These are phyloP conservation scores for Barnettozyma hawaiiensis DNA, from an alignment of 1,139 yeast genomes.

Conservation along the genomic window DNA sequence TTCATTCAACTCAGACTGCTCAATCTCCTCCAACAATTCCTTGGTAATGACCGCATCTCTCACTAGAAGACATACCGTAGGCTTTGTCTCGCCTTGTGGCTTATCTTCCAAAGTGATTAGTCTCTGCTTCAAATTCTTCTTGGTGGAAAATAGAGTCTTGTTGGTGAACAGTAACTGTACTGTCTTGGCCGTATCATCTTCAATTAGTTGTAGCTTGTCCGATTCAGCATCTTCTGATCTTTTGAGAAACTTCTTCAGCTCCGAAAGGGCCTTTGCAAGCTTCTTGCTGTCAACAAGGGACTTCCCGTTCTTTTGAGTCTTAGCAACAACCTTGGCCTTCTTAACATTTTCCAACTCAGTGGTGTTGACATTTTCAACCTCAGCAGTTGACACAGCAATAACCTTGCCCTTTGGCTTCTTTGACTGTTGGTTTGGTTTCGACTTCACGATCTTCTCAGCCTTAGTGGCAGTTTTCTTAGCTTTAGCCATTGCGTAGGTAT, in stretches of 20 bases:
- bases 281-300: slow-evolving; percentile 20
- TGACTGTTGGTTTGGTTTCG: slow-evolving; percentile 7
- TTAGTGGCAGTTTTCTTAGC: slow-evolving; percentile 5
- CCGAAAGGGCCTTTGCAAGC: slow-evolving; percentile 41
- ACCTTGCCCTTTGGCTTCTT: slow-evolving; percentile 25
- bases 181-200: slow-evolving; percentile 43
- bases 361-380: slow-evolving; percentile 14
- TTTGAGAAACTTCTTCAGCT: slow-evolving; percentile 42
- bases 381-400: slow-evolving; percentile 15
- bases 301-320: slow-evolving; percentile 10
- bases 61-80: slow-evolving; percentile 65
- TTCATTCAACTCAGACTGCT: slow-evolving; percentile 37
- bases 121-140: slow-evolving; percentile 70
- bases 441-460: slow-evolving; percentile 6
- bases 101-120: slow-evolving; percentile 34
- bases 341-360: slow-evolving; percentile 4
- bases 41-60: slow-evolving; percentile 59
- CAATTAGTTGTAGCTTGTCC: slow-evolving; percentile 41
- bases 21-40: slow-evolving; percentile 55
- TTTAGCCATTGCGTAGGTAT: slow-evolving; percentile 12
- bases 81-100: slow-evolving; percentile 36
- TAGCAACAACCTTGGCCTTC: slow-evolving; percentile 1
- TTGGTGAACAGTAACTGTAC: slow-evolving; percentile 45
- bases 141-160: slow-evolving; percentile 56
- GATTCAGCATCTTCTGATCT: slow-evolving; percentile 30